Base-by-base conservation (phyloP, 805 yeast species). In the Candida nemodendra region DNA sequence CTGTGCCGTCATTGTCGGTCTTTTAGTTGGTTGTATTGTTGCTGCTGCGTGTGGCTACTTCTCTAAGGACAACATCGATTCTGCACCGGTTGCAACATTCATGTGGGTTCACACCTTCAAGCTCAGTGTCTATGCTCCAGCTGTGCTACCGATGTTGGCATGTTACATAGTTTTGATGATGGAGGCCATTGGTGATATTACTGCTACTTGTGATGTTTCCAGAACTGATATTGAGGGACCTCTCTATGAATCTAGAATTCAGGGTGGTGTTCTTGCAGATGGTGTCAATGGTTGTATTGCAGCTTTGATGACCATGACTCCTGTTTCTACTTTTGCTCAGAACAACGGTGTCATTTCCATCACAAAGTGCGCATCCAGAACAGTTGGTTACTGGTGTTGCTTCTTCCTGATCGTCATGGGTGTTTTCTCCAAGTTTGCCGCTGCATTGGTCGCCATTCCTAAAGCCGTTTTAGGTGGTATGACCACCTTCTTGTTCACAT, bases 161-260 rank as follows among this genome's bases (percentile, higher is more conserved):
- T 83, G 88, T 32, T 89, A 79, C 59, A 70, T 89, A 22, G 87
- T 82, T 18, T 65, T 85, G 51, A 83, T 86, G 78, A 87, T 88
- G 88, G 96, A 90, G 68, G 84, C 95, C 38, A 87, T 89, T 56
- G 96, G 96, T 61, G 96, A 89, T 62, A 83, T 89, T 57, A 87
- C 96, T 22, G 96, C 96, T 24, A 86, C 96, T 29, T 83, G 87
- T 41, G 97, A 89, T 62, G 96, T 90, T 15, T 85, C 95, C 7
- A 71, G 95, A 51, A 67, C 83, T 45, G 88, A 83, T 44, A 89
- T 87, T 41, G 90, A 84, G 56, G 96, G 96, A 47, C 79, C 76
- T 30, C 52, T 72, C 14, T 89, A 83, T 59, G 96, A 89, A 51
- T 77, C 90, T 13, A 72, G 96, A 62, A 74, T 90, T 48, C 96